phyloP scores from a whole-genome alignment of 179 eudicot genomes.

The Gypsophila paniculata region DNA sequence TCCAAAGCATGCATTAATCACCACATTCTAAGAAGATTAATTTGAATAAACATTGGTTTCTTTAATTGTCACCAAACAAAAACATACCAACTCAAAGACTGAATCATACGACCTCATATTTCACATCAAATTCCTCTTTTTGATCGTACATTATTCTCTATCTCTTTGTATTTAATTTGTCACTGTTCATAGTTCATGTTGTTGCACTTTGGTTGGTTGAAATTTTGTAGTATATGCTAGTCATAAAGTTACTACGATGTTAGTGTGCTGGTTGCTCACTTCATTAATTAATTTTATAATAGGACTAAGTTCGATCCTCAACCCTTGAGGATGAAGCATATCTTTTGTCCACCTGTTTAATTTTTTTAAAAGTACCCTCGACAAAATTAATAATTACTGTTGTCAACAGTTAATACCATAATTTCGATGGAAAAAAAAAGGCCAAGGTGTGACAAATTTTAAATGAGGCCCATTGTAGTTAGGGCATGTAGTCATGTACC shows the following conservation, averaged over 20 bases:
- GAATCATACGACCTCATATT: conserved; percentile 14
- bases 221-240: conserved; percentile 25
- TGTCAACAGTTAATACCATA: too few relatives aligned
- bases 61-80: neutral
- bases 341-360: too few relatives aligned
- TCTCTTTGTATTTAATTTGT: neutral
- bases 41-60: neutral
- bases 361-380: too few relatives aligned
- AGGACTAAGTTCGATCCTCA: too few relatives aligned
- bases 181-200: conserved; percentile 17
- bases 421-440: too few relatives aligned
- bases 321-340: too few relatives aligned
- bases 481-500: neutral
- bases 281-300: too few relatives aligned
- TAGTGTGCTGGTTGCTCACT: too few relatives aligned
- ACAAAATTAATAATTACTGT: too few relatives aligned
- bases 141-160: neutral
- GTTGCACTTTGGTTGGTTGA: conserved; percentile 27
- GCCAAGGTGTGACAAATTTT: too few relatives aligned
- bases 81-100: neutral
- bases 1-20: neutral
- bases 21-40: neutral
- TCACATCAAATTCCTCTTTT: conserved; percentile 20
- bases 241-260: neutral
- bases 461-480: neutral